Percentiles rank a stretch among this genome's conserved stretches.
Evolutionary conservation across 257 asterid species (phyloP).

Genomic region (Scutellaria barbata): DNA sequence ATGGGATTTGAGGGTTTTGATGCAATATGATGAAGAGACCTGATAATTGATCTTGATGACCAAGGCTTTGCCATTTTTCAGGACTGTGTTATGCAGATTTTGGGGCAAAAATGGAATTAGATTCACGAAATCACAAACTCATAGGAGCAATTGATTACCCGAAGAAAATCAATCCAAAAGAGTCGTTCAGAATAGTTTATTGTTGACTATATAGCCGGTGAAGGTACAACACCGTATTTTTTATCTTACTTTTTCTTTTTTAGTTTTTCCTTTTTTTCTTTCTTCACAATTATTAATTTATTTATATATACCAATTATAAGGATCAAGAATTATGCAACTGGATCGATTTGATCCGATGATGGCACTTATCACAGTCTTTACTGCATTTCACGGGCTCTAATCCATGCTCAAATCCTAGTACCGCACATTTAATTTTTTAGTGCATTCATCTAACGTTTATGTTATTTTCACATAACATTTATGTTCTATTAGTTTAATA

Average conservation of each 20-base stretch:
- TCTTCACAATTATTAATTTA: no score
- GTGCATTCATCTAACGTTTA: no score
- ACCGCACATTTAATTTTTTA: no score
- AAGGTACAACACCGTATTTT: background rate
- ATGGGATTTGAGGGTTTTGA: slow-evolving; percentile 51
- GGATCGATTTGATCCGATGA: no score
- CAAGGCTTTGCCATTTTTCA: slow-evolving; percentile 66
- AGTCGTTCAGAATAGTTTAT: background rate
- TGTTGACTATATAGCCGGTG: background rate
- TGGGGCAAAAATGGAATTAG: slow-evolving; percentile 30
- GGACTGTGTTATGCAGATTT: background rate
- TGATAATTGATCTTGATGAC: slow-evolving; percentile 57
- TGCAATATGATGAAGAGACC: slow-evolving; percentile 51
- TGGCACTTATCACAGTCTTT: no score
- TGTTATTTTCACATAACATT: no score
- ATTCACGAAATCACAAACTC: slow-evolving; percentile 46
- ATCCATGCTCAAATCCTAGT: no score
- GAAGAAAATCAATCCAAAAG: slow-evolving; percentile 41
- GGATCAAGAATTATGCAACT: no score
- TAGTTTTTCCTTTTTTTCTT: no score
- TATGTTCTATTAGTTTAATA: no score
- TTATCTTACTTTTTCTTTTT: background rate
- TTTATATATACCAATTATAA: no score
- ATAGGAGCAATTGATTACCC: slow-evolving; percentile 41
- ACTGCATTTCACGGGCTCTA: no score